Evolutionary conservation across 371 early-diverging fungal species (phyloP).

Genomic region (Zancudomyces culisetae): DNA sequence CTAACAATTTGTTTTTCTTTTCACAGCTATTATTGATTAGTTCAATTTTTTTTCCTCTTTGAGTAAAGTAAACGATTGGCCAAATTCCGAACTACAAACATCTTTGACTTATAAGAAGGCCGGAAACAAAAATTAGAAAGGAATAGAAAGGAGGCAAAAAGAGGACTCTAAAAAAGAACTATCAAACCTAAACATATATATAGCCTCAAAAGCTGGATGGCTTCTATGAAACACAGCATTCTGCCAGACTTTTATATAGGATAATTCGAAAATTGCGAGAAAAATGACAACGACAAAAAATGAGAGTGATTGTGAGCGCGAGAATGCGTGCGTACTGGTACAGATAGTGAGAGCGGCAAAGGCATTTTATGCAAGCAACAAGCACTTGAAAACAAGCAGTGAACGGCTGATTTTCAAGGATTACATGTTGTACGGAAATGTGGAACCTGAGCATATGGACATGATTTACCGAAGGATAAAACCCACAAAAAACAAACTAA

Average conservation of each 20-base stretch:
- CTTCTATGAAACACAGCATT: neutral
- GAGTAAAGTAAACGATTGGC: no score
- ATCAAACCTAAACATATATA: no score
- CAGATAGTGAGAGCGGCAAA: neutral
- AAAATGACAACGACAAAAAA: neutral
- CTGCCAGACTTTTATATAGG: neutral
- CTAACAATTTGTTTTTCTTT: no score
- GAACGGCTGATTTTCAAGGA: neutral
- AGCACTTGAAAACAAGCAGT: neutral
- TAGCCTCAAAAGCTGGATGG: neutral
- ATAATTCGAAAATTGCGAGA: neutral
- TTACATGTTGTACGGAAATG: neutral
- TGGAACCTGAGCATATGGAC: neutral
- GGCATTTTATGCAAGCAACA: neutral
- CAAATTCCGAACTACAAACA: no score
- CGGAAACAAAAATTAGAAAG: no score
- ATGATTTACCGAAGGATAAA: neutral
- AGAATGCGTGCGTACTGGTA: neutral
- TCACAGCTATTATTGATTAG: no score
- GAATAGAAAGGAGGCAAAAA: no score
- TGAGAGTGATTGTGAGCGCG: neutral
- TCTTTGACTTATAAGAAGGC: no score
- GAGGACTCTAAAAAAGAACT: no score
- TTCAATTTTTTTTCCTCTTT: no score
- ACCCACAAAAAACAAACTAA: neutral